Conservation (phyloP, 2,329 filamentous ascomycete genomes). For the Alternaria ventricosa region DNA sequence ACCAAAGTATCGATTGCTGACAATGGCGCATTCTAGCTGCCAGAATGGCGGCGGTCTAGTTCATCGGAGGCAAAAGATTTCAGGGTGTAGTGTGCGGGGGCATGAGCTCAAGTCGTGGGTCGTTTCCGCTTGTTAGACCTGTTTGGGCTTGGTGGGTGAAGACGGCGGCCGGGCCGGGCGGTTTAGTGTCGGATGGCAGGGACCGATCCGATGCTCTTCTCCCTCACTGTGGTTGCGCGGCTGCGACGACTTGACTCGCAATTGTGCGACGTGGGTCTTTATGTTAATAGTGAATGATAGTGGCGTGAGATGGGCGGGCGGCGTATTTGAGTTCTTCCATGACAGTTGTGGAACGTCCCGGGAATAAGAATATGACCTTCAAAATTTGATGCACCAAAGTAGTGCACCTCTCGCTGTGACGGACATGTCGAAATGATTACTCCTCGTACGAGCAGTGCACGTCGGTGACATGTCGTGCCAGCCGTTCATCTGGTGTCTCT, state of each 20-base stretch:
- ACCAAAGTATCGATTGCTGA: neutral
- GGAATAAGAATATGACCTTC: neutral
- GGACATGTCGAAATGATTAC: neutral
- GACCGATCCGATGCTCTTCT: neutral
- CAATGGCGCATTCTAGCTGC: neutral
- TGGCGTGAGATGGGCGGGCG: neutral
- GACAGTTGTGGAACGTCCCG: neutral
- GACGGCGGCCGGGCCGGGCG: neutral
- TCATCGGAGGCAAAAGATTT: neutral
- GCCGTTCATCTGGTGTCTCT: slow-evolving; percentile 1
- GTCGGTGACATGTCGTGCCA: slow-evolving; percentile 3
- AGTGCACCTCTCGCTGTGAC: neutral
- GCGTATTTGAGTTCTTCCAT: neutral
- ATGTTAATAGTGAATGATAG: neutral
- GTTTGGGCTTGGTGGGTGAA: neutral
- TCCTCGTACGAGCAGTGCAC: neutral
- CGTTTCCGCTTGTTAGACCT: neutral
- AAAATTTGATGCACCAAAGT: neutral
- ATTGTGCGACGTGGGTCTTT: neutral
- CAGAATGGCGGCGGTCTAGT: neutral
- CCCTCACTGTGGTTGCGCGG: neutral
- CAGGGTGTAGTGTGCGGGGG: slow-evolving; percentile 2
- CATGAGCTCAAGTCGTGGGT: neutral
- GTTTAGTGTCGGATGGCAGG: neutral
- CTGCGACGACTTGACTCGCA: neutral